Base-by-base conservation (phyloP, 805 yeast genomes). In the Metschnikowia bowlesiae region DNA sequence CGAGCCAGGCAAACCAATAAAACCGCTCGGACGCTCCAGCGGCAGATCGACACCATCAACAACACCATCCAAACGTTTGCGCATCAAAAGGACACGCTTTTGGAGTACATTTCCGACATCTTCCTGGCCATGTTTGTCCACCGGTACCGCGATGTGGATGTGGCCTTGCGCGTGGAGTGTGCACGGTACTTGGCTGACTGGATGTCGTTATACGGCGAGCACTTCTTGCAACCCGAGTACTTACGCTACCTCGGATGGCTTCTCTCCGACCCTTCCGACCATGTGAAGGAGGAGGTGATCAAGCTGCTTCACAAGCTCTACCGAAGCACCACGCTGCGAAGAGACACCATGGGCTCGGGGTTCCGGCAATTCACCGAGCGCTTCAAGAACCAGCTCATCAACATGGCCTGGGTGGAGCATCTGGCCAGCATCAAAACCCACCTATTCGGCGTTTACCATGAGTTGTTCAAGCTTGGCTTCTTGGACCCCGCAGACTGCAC, bases 161-260 rank as follows among this genome's bases (percentile, higher is more conserved):
- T 84, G 6, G 63, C 65, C 6, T 86, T 91, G 34, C 76, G 97
- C 57, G 76, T 78, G 31, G 89, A 85, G 50, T 85, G 96, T 48
- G 71, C 88, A 58, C 58, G 64, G 8, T 74, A 77, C 34, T 69
- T 90, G 46, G 82, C 89, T n/a, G 70, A 67, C 14, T 87, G 96
- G 88, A 86, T 88, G 68, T 74, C 77, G n/a, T 62, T 69, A 6
- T 79, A 78, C 53, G 95, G 96, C 0, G 90, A 85, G 50, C 69
- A 74, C 48, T 89, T 87, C 59, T 78, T 86, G 55, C 86, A 82
- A 53, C 83, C 85, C 10, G 71, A 83, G 1, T 88, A 83, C 60
- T 73, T 89, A 54, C 78, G 90, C 54, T 88, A 87, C 64, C 76
- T 87, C 60, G 96, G 96, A 4, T 87, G 95, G 95, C 71, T 88